Evolutionary conservation across 1,284 basidiomycete genomes (phyloP).

Genomic region (Phlebopus sp.): DNA sequence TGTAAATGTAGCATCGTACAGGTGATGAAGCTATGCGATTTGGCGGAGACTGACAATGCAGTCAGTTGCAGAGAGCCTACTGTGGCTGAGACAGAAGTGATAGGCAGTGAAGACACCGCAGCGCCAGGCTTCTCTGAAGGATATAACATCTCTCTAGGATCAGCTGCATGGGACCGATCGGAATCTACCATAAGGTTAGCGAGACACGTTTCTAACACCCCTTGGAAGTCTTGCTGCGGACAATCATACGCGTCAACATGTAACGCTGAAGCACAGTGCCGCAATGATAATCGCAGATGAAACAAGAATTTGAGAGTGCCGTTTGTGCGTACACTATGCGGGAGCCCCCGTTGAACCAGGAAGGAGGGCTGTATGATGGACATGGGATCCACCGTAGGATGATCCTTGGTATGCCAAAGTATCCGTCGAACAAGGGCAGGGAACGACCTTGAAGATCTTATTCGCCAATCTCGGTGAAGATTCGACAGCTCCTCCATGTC

Average conservation of each 20-base stretch:
- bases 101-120: constrained; percentile 5
- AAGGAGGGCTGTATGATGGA: constrained; percentile 80
- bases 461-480: constrained; percentile 25
- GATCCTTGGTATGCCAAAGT: constrained; percentile 46
- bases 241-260: constrained; percentile 1
- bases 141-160: constrained; percentile 33
- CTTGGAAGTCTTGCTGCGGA: constrained; percentile 16
- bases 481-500: constrained; percentile 26
- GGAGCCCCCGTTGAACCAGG: constrained; percentile 69
- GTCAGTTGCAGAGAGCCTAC: constrained; percentile 19
- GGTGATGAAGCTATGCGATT: constrained; percentile 25
- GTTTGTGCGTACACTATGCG: constrained; percentile 62
- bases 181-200: constrained; percentile 40
- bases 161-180: constrained; percentile 38
- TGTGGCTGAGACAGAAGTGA: constrained; percentile 16
- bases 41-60: constrained; percentile 19
- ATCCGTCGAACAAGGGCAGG: constrained; percentile 44
- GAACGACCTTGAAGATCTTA: constrained; percentile 27
- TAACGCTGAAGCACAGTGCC: constrained; percentile 10
- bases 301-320: constrained; percentile 67
- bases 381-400: constrained; percentile 64
- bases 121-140: constrained; percentile 9
- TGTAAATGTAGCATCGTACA: constrained; percentile 27
- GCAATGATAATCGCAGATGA: constrained; percentile 63
- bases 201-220: constrained; percentile 40